A percentile compares a stretch with the other conserved stretches of the same genome.
Evolutionary conservation across 306 rosid genomes (phyloP).

Genomic region (Quercus gilva): DNA sequence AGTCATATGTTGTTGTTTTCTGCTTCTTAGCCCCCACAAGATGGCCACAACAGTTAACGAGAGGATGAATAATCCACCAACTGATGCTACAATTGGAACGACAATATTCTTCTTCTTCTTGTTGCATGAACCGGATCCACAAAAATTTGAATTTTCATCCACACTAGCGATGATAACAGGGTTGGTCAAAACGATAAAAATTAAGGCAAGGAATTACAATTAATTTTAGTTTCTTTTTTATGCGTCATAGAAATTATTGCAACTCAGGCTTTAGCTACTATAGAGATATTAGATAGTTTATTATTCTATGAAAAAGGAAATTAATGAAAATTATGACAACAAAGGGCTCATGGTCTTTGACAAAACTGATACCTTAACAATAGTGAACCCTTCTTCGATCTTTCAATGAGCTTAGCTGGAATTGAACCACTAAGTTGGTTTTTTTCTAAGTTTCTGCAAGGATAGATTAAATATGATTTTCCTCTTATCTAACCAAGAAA

Average conservation of each 20-base stretch:
- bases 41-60: conserved; percentile 17
- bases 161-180: conserved; percentile 17
- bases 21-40: conserved; percentile 11
- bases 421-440: conserved; percentile 42
- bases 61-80: conserved; percentile 37
- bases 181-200: too few species aligned
- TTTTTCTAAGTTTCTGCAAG: conserved; percentile 46
- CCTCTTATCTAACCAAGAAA: neutral
- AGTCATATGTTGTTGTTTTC: conserved; percentile 21
- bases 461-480: conserved; percentile 3
- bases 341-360: neutral
- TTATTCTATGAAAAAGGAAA: too few species aligned
- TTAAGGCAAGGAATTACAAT: too few species aligned
- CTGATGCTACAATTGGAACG: conserved; percentile 36
- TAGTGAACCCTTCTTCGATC: conserved; percentile 31
- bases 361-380: conserved; percentile 38
- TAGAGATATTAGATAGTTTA: too few species aligned
- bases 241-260: too few species aligned
- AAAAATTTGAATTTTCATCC: conserved; percentile 39
- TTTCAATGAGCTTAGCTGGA: conserved; percentile 41
- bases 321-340: too few species aligned
- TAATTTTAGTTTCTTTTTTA: too few species aligned
- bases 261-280: too few species aligned
- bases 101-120: conserved; percentile 14
- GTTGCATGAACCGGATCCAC: conserved; percentile 24